phyloP scores from a whole-genome alignment of 106 monocot genomes.

The Gastrodia elata region DNA sequence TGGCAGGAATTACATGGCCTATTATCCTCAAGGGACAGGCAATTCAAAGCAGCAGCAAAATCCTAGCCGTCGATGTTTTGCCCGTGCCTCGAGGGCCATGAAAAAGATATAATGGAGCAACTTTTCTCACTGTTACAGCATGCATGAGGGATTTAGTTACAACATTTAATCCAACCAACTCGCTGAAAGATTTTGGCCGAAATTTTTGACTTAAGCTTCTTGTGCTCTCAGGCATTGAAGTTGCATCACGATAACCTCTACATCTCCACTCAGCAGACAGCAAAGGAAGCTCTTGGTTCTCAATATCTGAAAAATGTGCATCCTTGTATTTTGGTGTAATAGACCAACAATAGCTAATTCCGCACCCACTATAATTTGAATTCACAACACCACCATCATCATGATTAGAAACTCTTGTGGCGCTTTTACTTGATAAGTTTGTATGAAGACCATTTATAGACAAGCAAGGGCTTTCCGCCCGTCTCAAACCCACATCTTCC shows the following conservation, averaged over 20 bases:
- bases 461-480: constrained; percentile 58
- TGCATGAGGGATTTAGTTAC: constrained; percentile 64
- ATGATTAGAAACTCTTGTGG: constrained; percentile 11
- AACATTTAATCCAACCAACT: constrained; percentile 72
- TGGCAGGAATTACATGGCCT: constrained; percentile 79
- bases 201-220: constrained; percentile 85
- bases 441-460: constrained; percentile 32
- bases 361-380: constrained; percentile 75
- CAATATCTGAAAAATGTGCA: constrained; percentile 33
- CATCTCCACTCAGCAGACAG: constrained; percentile 35
- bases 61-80: constrained; percentile 82
- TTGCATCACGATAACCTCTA: constrained; percentile 14
- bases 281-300: constrained; percentile 57
- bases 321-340: constrained; percentile 67
- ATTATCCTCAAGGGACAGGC: constrained; percentile 54
- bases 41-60: constrained; percentile 89
- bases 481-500: constrained; percentile 32
- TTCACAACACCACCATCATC: constrained; percentile 47
- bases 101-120: constrained; percentile 84
- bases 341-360: constrained; percentile 86
- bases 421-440: constrained; percentile 25
- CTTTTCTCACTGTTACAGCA: constrained; percentile 57
- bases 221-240: constrained; percentile 41
- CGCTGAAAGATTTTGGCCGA: constrained; percentile 75
- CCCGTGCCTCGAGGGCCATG: constrained; percentile 87